Conservation (phyloP, 768 basidiomycete species). For the Pisolithus albus region DNA sequence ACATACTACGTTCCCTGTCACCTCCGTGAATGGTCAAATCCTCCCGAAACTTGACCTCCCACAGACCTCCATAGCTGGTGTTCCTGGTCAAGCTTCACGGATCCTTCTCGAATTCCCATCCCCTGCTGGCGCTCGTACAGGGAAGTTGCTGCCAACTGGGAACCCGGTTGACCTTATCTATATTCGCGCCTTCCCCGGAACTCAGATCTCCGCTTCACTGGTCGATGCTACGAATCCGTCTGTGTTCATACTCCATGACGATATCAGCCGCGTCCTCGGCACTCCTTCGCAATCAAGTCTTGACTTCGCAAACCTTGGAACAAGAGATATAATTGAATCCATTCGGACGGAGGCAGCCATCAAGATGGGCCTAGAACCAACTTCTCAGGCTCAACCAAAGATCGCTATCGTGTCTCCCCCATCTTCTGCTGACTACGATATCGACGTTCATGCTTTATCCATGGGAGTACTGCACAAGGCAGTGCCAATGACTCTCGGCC, state of each 20-base stretch:
- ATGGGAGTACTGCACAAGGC: conserved; percentile 71
- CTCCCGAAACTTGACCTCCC: conserved; percentile 39
- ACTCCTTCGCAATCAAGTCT: conserved; percentile 11
- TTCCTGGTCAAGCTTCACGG: conserved; percentile 56
- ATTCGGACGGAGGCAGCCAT: conserved; percentile 51
- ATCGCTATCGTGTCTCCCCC: conserved; percentile 50
- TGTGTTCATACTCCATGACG: conserved; percentile 47
- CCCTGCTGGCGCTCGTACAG: conserved; percentile 65
- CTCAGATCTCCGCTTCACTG: conserved; percentile 39
- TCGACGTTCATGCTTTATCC: conserved; percentile 54
- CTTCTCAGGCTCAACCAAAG: conserved; percentile 63
- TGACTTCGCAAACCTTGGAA: conserved; percentile 4
- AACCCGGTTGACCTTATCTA: conserved; percentile 40
- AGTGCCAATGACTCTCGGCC: conserved; percentile 65
- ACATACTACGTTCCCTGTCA: conserved; percentile 63
- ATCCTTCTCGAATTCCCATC: conserved; percentile 61
- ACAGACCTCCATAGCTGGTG: conserved; percentile 58
- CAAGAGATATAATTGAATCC: conserved; percentile 37
- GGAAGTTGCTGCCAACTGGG: conserved; percentile 60
- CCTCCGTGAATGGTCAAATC: conserved; percentile 3
- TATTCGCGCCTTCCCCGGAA: conserved; percentile 17
- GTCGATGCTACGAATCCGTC: conserved; percentile 75
- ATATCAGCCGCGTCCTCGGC: conserved; percentile 36
- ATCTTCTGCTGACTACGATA: conserved; percentile 18
- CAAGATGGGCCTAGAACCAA: conserved; percentile 58